These are phyloP conservation scores for Citrus mangshanensis DNA, from an alignment of 345 rosid species.

Conservation along the genomic window DNA sequence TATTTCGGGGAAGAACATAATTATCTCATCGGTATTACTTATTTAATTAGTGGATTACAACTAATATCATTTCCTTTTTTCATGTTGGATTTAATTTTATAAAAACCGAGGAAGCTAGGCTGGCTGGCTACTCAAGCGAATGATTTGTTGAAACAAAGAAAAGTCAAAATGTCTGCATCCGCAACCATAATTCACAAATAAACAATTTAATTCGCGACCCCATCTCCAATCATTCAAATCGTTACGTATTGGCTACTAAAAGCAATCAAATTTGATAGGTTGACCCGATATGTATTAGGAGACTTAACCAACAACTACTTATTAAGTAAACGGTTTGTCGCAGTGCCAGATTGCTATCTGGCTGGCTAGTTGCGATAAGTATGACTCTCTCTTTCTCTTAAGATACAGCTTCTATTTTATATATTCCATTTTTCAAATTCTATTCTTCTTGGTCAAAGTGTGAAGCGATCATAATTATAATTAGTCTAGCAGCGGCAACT, in stretches of 20 bases:
- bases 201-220: not conserved
- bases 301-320: not conserved
- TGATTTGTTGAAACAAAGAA: slow-evolving; percentile 14
- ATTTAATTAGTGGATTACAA: slow-evolving; percentile 32
- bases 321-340: not conserved
- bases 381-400: too few species aligned
- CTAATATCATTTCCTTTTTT: slow-evolving; percentile 10
- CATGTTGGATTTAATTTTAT: not conserved
- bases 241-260: not conserved
- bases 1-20: not conserved
- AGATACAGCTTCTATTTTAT: too few species aligned
- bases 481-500: too few species aligned
- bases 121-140: not conserved
- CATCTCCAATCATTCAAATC: not conserved
- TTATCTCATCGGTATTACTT: not conserved
- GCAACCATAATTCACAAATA: too few species aligned
- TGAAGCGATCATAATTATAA: too few species aligned
- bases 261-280: not conserved
- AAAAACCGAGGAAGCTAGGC: not conserved
- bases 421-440: not conserved
- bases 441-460: not conserved
- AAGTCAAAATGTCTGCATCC: not conserved
- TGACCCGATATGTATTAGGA: not conserved
- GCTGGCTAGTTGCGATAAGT: not conserved
- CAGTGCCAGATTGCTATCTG: not conserved